Evolutionary conservation across 2,329 filamentous ascomycete species (phyloP).

Genomic region (Aspergillus sp.): DNA sequence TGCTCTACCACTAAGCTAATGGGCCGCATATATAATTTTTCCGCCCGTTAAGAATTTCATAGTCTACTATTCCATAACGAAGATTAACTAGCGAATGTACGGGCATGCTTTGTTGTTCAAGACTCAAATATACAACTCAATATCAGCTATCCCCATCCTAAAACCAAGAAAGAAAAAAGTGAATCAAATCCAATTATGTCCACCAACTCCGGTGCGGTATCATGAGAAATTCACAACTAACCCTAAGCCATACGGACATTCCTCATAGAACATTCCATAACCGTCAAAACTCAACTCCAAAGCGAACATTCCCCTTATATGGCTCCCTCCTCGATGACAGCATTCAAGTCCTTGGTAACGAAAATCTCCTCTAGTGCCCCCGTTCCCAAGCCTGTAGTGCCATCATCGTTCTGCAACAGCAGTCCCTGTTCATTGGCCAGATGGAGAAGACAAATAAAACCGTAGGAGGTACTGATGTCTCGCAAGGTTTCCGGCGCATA

Average conservation of each 20-base stretch:
- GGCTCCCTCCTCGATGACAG: conserved; percentile 37
- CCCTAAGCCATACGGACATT: conserved; percentile 11
- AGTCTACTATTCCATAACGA: too few species aligned
- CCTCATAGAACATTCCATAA: conserved; percentile 12
- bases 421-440: conserved; percentile 91
- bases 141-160: too few species aligned
- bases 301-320: conserved; percentile 18
- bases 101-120: too few species aligned
- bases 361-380: conserved; percentile 46
- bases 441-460: conserved; percentile 91
- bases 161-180: background rate
- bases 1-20: background rate
- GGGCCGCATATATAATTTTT: too few species aligned
- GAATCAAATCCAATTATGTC: conserved; percentile 1
- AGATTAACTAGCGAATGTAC: too few species aligned
- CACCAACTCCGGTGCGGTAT: conserved; percentile 16
- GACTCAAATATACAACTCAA: too few species aligned
- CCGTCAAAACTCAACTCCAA: background rate
- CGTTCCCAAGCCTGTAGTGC: conserved; percentile 23
- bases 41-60: background rate
- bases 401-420: conserved; percentile 64
- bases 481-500: conserved; percentile 84
- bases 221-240: conserved; percentile 7
- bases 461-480: conserved; percentile 89
- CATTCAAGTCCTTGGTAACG: conserved; percentile 39